Base-by-base conservation (phyloP, 352 stramenopile genomes). In the Phytophthora pistaciae region DNA sequence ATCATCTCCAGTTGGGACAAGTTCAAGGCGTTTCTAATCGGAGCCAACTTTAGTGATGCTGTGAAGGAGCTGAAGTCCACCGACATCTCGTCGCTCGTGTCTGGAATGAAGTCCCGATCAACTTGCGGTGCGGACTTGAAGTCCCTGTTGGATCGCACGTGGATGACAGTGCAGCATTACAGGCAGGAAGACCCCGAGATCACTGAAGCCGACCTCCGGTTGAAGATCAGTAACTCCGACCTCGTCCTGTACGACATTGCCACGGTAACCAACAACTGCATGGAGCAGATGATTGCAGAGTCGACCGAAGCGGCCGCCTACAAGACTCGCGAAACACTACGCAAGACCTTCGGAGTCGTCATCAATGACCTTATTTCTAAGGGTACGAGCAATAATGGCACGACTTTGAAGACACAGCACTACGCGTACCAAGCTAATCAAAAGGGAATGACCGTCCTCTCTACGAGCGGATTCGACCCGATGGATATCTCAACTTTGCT, bases 231-330 rank as follows among this genome's bases (percentile, higher is more conserved):
- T 16, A 80, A 84, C 54, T 83, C 78, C 42, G 55, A 84, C 10
- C 50, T 87, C 8, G 75, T 88, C 11, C 46, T 84, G 27, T 75
- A 77, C 33, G 78, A 88, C 18, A 73, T 88, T 23, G 78, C 82
- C 1, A 73, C 69, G 1, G 70, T 83, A 3, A 82, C 77, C 0
- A 66, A 73, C 20, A 74, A 72, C 23, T 67, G 61, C 61, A 68
- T 68, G 50, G 36, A 29, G n/a, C n/a, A 61, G 27, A 68, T 68
- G 60, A 60, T 60, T 21, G 23, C 57, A 18, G 48, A 66, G 46
- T 66, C 49, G 23, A 60, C 49, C 1, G 49, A 60, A 52, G 27
- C 23, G 10, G 54, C 49, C 1, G 60, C 60, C 4, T 66, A 66
- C 25, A 60, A 44, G 49, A 60, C 60, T 16, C 79, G 79, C 50